Conservation (phyloP, 2,329 filamentous ascomycete species). For the Penicillium sclerotiorum region DNA sequence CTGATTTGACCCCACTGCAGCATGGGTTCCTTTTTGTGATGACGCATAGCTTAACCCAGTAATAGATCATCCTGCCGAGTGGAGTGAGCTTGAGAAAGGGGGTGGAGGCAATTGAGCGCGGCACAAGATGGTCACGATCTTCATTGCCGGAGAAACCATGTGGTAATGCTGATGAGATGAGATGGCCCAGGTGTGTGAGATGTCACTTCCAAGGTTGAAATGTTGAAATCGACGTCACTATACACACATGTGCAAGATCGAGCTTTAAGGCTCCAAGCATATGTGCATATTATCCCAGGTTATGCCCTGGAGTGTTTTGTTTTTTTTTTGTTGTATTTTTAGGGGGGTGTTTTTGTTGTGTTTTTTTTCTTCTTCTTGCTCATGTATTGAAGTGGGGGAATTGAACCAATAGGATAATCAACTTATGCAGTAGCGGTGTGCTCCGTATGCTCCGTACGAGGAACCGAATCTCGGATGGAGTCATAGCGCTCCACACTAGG, state of each 20-base stretch:
- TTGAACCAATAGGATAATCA: slow-evolving; percentile 1
- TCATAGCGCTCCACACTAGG: slow-evolving; percentile 14
- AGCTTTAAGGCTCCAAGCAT: no score
- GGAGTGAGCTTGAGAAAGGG: slow-evolving; percentile 13
- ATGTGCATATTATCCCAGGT: no score
- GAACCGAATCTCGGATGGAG: slow-evolving; percentile 15
- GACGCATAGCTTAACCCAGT: slow-evolving; percentile 15
- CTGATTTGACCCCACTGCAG: slow-evolving; percentile 9
- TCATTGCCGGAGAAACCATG: not conserved
- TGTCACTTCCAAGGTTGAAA: no score
- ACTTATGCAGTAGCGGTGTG: slow-evolving; percentile 21
- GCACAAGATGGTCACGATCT: not conserved
- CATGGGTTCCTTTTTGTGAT: slow-evolving; percentile 3
- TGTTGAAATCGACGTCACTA: no score
- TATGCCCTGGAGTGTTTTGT: not conserved
- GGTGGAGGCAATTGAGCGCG: slow-evolving; percentile 19
- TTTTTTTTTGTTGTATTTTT: not conserved
- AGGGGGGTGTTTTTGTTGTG: not conserved
- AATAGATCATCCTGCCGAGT: slow-evolving; percentile 21
- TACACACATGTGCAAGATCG: no score
- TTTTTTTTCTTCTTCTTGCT: not conserved
- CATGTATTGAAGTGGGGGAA: not conserved
- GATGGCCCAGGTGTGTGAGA: no score
- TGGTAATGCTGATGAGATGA: not conserved
- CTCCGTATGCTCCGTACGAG: no score